Base-by-base conservation (phyloP, 371 early-diverging fungal genomes). In the Quaeritorhiza haematococci region DNA sequence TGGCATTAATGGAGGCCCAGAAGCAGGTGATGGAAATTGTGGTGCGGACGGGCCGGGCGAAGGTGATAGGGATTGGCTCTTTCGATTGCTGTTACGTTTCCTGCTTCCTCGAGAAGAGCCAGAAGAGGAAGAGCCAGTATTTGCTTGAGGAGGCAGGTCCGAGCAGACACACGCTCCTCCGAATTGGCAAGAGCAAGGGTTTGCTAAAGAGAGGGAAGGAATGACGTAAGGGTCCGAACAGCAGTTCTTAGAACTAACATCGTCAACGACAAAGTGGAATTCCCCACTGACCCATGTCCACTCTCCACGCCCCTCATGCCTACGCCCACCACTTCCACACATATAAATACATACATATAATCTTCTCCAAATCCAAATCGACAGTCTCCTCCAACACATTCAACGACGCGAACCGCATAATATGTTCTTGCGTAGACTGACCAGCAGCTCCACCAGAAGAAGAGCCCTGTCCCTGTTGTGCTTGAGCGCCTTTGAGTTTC, bases 101-200 rank as follows among this genome's bases (percentile, higher is more conserved):
- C n/a, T n/a, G n/a, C n/a, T n/a, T n/a, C n/a, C n/a, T n/a, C n/a
- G n/a, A n/a, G n/a, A n/a, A n/a, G n/a, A n/a, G n/a, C 15, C 35
- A 54, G 35, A 54, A 54, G 23, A 42, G 17, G 23, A 54, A 42
- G 26, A 45, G 43, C 15, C 44, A 54, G 28, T 54, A 42, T 32
- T 21, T 54, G 3, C 17, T 54, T 17, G 27, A 41, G 43, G 8
- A 3, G 58, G 41, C n/a, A 58, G 24, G 38, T 58, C 58, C 7
- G 58, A n/a, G 28, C 58, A 58, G 17, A 58, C 51, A 32, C 58
- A 58, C 43, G 27, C 21, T 15, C 52, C 52, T 17, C 58, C 58
- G 21, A 35, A 49, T 4, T 58, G 58, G 41, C 58, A 58, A 8
- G 5, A 50, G 44, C 58, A 58, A 3, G 51, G 59, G 35, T 58